Evolutionary conservation across 176 grass and related monocot species (phyloP).

Genomic region (Carex cristatella): DNA sequence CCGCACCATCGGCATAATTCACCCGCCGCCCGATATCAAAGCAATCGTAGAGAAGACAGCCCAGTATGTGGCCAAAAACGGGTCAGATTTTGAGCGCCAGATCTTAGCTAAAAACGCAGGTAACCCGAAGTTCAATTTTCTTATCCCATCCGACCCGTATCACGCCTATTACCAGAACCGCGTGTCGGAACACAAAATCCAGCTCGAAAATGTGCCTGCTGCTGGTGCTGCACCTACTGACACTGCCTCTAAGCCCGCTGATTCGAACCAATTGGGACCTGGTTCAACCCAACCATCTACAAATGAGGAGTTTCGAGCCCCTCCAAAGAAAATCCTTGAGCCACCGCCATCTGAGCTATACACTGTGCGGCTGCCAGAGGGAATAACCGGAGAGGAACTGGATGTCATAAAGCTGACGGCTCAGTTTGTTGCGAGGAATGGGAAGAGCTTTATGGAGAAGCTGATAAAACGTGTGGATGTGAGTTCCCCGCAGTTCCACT

Average conservation of each 20-base stretch:
- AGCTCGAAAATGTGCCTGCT: constrained; percentile 18
- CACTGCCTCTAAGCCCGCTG: background rate
- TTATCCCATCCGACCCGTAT: constrained; percentile 60
- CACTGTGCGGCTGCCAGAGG: constrained; percentile 73
- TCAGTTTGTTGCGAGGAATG: constrained; percentile 85
- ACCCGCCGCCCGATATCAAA: constrained; percentile 78
- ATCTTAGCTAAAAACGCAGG: constrained; percentile 47
- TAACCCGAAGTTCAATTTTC: constrained; percentile 92
- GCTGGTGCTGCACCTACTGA: background rate
- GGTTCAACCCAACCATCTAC: too few relatives aligned
- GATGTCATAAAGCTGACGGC: constrained; percentile 94
- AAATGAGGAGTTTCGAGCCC: constrained; percentile 58
- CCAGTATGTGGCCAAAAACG: constrained; percentile 85
- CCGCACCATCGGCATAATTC: constrained; percentile 70
- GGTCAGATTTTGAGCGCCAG: constrained; percentile 37
- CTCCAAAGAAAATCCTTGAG: constrained; percentile 59
- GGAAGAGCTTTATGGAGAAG: constrained; percentile 66
- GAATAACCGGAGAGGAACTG: constrained; percentile 81
- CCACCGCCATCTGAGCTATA: constrained; percentile 70
- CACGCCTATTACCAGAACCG: constrained; percentile 86
- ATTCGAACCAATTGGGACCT: constrained; percentile 10
- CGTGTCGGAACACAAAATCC: constrained; percentile 39
- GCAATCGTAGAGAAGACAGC: constrained; percentile 90
- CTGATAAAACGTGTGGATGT: constrained; percentile 45
- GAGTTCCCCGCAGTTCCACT: constrained; percentile 75